These are phyloP conservation scores for Boletus vermiculosoides DNA, from an alignment of 768 basidiomycete genomes.

Conservation along the genomic window DNA sequence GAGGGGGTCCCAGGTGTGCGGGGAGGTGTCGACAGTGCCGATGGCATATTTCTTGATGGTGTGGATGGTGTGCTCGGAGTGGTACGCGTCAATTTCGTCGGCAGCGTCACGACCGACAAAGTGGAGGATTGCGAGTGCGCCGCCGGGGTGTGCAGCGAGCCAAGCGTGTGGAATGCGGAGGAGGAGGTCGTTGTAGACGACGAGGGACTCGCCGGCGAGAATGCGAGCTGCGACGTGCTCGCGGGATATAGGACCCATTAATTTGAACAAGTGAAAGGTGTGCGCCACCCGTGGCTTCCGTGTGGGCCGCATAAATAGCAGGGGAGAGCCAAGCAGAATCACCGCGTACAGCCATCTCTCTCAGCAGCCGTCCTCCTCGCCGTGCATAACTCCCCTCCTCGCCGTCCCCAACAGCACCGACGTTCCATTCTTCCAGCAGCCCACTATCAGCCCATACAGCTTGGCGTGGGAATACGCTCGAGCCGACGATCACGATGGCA, in stretches of 20 bases:
- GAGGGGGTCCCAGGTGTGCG: constrained; percentile 65
- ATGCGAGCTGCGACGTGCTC: constrained; percentile 67
- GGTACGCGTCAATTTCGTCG: constrained; percentile 93
- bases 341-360: constrained; percentile 7
- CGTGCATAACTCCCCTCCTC: constrained; percentile 2
- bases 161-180: constrained; percentile 68
- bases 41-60: constrained; percentile 52
- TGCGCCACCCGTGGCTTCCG: not conserved
- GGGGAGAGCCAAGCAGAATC: not conserved
- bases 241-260: constrained; percentile 41
- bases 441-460: not conserved
- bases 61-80: constrained; percentile 45
- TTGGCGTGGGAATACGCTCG: constrained; percentile 26
- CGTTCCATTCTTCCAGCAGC: not conserved
- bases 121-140: constrained; percentile 84
- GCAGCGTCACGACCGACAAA: constrained; percentile 94
- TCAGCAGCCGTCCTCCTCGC: constrained; percentile 3
- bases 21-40: constrained; percentile 60
- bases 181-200: constrained; percentile 67
- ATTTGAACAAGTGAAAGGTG: not conserved
- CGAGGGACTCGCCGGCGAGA: constrained; percentile 69
- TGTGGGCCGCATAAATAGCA: constrained; percentile 29
- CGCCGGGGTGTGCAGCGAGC: constrained; percentile 90
- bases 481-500: constrained; percentile 20
- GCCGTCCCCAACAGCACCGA: constrained; percentile 11